Base-by-base conservation (phyloP, 805 yeast species). In the Metschnikowia corniflorae region DNA sequence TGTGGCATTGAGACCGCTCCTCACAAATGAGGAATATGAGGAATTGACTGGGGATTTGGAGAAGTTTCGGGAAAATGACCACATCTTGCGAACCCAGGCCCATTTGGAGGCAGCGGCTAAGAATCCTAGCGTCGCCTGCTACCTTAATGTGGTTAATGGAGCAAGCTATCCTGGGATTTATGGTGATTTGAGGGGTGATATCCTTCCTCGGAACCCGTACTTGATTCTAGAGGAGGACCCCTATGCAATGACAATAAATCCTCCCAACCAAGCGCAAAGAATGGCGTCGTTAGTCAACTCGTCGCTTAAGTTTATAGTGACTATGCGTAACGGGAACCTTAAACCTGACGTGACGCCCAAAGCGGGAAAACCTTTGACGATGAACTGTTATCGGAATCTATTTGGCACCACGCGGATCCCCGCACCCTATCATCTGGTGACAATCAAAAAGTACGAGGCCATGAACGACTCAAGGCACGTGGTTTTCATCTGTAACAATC, bases 201-300 rank as follows among this genome's bases (percentile, higher is more conserved):
- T 80, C 1, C 61, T 84, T 28, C 94, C 94, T 5, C 65, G 91
- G 43, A 84, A 83, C 54, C 94, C 94, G 1, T 83, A 81, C 50
- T 68, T 84, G 46, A 74, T 84, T 8, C 57, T 84, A 13, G 87
- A 82, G 45, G 82, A 82, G 52, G 94, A 84, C 46, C 89, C 91
- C 1, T 68, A 77, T 43, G 69, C 77, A 13, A 60, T 60, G 50
- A 66, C 72, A 13, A 54, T 68, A 38, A 73, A 72, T 40, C 80
- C 80, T 5, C 84, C 86, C 12, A 65, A 74, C 34, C 94, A 84
- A 60, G 65, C 77, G 8, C 81, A 78, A 43, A 57, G 91, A 24
- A 80, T 89, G 7, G 78, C 89, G 2, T 79, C 75, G 18, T 60
- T 84, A 44, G 70, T 82, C 18, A 73, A 77, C 35, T 80, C 88